Percentiles rank a stretch among this genome's conserved stretches.
phyloP scores from a whole-genome alignment of 495 filamentous ascomycete species.

The Trichoderma erinaceum region DNA sequence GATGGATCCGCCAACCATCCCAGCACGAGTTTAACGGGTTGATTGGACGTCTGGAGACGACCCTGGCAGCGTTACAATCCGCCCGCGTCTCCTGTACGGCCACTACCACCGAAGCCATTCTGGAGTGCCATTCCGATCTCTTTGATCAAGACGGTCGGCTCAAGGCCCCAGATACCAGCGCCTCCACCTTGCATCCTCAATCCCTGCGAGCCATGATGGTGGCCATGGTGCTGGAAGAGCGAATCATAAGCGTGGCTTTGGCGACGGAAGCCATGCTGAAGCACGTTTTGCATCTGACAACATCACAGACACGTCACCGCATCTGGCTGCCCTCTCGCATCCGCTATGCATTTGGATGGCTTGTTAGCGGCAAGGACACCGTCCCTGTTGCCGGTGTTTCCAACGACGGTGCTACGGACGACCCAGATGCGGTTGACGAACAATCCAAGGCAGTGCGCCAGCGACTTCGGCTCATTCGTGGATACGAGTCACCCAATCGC shows the following conservation, averaged over 20 bases:
- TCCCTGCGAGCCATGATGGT: background rate
- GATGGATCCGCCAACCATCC: conserved; percentile 9
- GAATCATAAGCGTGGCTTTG: background rate
- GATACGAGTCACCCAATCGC: background rate
- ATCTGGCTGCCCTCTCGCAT: conserved; percentile 11
- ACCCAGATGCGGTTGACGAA: conserved; percentile 11
- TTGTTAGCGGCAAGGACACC: background rate
- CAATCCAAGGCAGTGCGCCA: background rate
- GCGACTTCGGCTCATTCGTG: conserved; percentile 10
- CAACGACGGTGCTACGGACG: background rate
- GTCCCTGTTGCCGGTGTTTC: background rate
- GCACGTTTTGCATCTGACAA: conserved; percentile 3
- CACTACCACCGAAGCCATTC: conserved; percentile 1
- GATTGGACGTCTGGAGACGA: background rate
- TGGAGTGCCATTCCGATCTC: conserved; percentile 5
- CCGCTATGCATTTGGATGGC: background rate
- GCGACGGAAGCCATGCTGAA: background rate
- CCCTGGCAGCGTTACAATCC: background rate
- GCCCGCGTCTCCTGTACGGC: background rate
- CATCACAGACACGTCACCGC: background rate
- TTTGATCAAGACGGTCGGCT: conserved; percentile 11
- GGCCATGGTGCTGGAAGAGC: conserved; percentile 12
- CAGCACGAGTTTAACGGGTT: conserved; percentile 3
- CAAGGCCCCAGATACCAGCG: background rate
- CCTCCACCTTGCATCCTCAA: background rate